Percentiles rank a stretch among this genome's conserved stretches.
Conservation (phyloP, 768 basidiomycete species). For the Auricularia cornea region DNA sequence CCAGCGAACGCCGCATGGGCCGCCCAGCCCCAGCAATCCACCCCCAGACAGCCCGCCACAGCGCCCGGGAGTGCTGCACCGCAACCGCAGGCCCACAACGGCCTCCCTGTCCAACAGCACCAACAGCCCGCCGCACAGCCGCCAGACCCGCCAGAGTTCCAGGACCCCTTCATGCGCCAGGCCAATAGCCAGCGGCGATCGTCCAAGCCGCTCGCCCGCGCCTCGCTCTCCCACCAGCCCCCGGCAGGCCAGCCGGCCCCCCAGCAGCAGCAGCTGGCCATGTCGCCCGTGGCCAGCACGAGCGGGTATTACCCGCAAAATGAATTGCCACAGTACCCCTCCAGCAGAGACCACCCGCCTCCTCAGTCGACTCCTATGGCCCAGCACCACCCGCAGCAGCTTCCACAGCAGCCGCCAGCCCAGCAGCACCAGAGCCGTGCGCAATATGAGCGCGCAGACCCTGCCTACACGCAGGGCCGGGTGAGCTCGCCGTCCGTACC, state of each 20-base stretch:
- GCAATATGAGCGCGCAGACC: background rate
- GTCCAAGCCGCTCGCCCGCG: background rate
- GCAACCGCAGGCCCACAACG: background rate
- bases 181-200: background rate
- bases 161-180: background rate
- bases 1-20: background rate
- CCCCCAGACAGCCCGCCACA: background rate
- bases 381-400: background rate
- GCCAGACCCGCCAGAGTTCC: background rate
- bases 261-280: background rate
- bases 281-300: constrained; percentile 1
- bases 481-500: background rate
- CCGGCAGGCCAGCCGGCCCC: background rate
- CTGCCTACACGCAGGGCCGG: background rate
- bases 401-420: background rate
- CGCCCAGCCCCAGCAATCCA: background rate
- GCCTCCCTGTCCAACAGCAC: background rate
- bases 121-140: background rate
- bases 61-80: background rate
- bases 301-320: background rate
- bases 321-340: background rate
- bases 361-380: background rate
- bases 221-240: background rate
- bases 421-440: background rate
- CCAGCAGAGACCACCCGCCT: background rate